Evolutionary conservation across 768 basidiomycete species (phyloP).

Genomic region (Cystofilobasidium capitatum): DNA sequence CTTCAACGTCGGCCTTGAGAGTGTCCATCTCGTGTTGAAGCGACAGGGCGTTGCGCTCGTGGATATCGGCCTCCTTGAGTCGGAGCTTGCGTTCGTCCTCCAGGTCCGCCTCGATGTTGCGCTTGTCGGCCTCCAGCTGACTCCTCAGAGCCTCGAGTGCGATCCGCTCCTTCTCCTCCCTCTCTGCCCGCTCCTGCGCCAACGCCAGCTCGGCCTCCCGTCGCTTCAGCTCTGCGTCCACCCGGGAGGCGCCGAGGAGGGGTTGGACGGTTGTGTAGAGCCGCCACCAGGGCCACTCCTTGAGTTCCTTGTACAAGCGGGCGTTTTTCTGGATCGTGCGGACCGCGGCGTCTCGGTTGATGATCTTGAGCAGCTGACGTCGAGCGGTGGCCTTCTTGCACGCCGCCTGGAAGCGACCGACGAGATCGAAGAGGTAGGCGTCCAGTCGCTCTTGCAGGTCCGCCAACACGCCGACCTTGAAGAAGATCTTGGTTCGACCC

Average conservation of each 20-base stretch:
- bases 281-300: slow-evolving; percentile 99
- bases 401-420: slow-evolving; percentile 75
- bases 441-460: slow-evolving; percentile 91
- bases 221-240: slow-evolving; percentile 73
- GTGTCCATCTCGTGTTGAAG: slow-evolving; percentile 74
- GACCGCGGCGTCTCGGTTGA: slow-evolving; percentile 83
- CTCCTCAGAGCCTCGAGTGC: slow-evolving; percentile 70
- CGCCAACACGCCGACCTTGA: slow-evolving; percentile 94
- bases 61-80: slow-evolving; percentile 69
- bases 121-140: slow-evolving; percentile 72
- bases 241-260: slow-evolving; percentile 78
- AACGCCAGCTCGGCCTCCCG: slow-evolving; percentile 71
- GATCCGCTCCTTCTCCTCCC: slow-evolving; percentile 71
- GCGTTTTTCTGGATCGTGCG: slow-evolving; percentile 92
- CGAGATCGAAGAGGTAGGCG: slow-evolving; percentile 73
- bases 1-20: slow-evolving; percentile 71
- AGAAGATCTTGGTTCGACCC: slow-evolving; percentile 95
- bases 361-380: slow-evolving; percentile 83
- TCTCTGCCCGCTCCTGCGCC: slow-evolving; percentile 72
- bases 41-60: slow-evolving; percentile 59
- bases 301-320: slow-evolving; percentile 73
- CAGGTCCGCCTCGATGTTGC: slow-evolving; percentile 67
- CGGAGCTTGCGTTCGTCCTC: slow-evolving; percentile 69
- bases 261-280: slow-evolving; percentile 95
- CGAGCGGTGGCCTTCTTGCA: slow-evolving; percentile 77